A percentile compares a stretch with the other conserved stretches of the same genome.
These are phyloP conservation scores for Vitis rotundifolia DNA, from an alignment of 164 flowering plant genomes.

Conservation along the genomic window DNA sequence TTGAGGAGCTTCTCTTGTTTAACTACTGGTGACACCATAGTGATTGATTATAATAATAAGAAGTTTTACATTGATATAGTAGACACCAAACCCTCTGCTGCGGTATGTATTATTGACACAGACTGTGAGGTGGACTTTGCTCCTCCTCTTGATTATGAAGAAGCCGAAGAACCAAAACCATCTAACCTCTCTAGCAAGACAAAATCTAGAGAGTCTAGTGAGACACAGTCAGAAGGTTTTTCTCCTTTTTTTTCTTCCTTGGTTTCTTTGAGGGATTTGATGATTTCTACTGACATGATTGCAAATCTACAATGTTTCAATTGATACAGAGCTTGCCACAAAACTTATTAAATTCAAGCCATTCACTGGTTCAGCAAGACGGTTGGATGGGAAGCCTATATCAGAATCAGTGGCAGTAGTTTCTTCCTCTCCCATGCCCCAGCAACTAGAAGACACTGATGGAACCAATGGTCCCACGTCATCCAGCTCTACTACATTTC, in stretches of 20 bases:
- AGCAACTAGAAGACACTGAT: constrained; percentile 12
- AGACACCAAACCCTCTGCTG: constrained; percentile 52
- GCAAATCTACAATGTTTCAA: constrained; percentile 14
- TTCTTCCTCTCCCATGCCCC: constrained; percentile 16
- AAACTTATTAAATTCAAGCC: constrained; percentile 33
- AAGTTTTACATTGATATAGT: constrained; percentile 49
- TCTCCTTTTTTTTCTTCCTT: neutral
- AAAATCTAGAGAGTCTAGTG: neutral
- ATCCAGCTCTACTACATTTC: constrained; percentile 15
- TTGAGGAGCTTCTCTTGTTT: constrained; percentile 59
- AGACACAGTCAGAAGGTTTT: constrained; percentile 24
- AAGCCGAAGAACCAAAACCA: constrained; percentile 41
- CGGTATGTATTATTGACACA: constrained; percentile 58
- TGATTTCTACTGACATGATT: no score
- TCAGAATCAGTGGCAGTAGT: constrained; percentile 9
- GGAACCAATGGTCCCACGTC: constrained; percentile 15
- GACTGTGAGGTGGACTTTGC: constrained; percentile 79
- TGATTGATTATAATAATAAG: constrained; percentile 56
- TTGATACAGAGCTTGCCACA: constrained; percentile 32
- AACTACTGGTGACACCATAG: constrained; percentile 57
- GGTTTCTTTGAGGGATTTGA: no score
- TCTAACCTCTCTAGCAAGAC: constrained; percentile 13
- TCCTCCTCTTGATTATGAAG: constrained; percentile 61
- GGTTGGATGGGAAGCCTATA: constrained; percentile 43
- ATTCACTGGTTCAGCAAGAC: constrained; percentile 46